A percentile compares a stretch with the other conserved stretches of the same genome.
Evolutionary conservation across 129 eudicot genomes (phyloP).

Genomic region (Escallonia rubra): DNA sequence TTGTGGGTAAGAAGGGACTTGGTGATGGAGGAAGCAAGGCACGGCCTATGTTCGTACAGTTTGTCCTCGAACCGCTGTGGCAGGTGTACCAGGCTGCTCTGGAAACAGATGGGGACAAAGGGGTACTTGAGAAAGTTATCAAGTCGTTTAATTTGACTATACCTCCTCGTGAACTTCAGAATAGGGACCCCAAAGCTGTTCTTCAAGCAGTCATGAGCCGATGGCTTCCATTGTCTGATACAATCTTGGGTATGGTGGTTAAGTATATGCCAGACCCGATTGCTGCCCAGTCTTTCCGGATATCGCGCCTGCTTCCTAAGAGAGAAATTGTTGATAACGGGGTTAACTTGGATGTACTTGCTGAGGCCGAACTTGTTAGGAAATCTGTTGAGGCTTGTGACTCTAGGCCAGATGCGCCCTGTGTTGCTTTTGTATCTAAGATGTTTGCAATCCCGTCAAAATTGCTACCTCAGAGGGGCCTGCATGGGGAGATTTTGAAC

Average conservation of each 20-base stretch:
- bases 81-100: slow-evolving; percentile 68
- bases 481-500: slow-evolving; percentile 47
- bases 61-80: slow-evolving; percentile 87
- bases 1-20: slow-evolving; percentile 74
- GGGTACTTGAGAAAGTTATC: slow-evolving; percentile 63
- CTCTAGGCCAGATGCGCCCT: slow-evolving; percentile 57
- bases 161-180: slow-evolving; percentile 79
- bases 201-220: slow-evolving; percentile 86
- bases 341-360: slow-evolving; percentile 43
- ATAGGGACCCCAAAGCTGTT: slow-evolving; percentile 73
- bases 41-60: slow-evolving; percentile 83
- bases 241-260: slow-evolving; percentile 79
- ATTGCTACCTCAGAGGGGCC: slow-evolving; percentile 67
- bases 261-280: slow-evolving; percentile 77
- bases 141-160: slow-evolving; percentile 57
- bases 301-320: slow-evolving; percentile 82
- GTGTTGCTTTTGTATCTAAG: slow-evolving; percentile 89
- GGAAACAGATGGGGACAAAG: slow-evolving; percentile 63
- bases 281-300: slow-evolving; percentile 65
- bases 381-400: slow-evolving; percentile 87
- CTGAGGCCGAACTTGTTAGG: slow-evolving; percentile 73
- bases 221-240: slow-evolving; percentile 91
- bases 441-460: slow-evolving; percentile 91
- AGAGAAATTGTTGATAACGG: slow-evolving; percentile 47
- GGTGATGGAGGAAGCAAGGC: slow-evolving; percentile 57